Conservation (phyloP, 2,329 filamentous ascomycete species). For the Cylindrodendrum hubeiense region DNA sequence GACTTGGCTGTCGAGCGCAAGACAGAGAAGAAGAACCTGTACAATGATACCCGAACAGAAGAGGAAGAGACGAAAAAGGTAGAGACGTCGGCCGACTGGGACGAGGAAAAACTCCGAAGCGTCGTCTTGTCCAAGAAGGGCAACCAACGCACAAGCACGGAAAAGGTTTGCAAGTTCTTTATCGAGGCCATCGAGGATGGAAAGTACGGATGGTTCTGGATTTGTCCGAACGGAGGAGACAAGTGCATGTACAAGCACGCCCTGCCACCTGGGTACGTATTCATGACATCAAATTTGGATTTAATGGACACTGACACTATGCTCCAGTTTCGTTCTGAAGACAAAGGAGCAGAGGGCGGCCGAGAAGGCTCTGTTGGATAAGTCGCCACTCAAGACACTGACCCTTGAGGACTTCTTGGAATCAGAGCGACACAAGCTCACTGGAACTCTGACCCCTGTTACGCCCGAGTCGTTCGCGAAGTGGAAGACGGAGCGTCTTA, state of each 20-base stretch:
- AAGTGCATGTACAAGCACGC: conserved; percentile 99
- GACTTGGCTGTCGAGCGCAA: conserved; percentile 91
- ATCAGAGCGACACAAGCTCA: conserved; percentile 94
- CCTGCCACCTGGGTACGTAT: conserved; percentile 88
- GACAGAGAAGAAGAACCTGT: conserved; percentile 91
- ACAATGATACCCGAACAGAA: conserved; percentile 82
- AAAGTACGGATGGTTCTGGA: conserved; percentile 99
- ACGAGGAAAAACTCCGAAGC: conserved; percentile 92
- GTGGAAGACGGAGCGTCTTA: conserved; percentile 94
- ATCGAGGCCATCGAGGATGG: conserved; percentile 97
- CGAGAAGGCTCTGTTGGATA: conserved; percentile 96
- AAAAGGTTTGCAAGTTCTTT: conserved; percentile 99
- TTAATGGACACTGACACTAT: conserved; percentile 38
- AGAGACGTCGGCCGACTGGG: conserved; percentile 97
- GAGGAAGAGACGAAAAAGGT: conserved; percentile 83
- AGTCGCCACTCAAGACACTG: conserved; percentile 92
- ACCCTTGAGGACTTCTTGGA: conserved; percentile 98
- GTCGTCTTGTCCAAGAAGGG: conserved; percentile 97
- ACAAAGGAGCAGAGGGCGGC: conserved; percentile 96
- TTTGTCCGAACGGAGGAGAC: conserved; percentile 94
- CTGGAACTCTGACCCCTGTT: conserved; percentile 91
- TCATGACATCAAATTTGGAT: not conserved
- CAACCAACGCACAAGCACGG: conserved; percentile 93
- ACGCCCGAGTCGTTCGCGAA: conserved; percentile 93
- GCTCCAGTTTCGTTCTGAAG: conserved; percentile 87